These are phyloP conservation scores for Suillus decipiens DNA, from an alignment of 768 basidiomycete genomes.

Conservation along the genomic window DNA sequence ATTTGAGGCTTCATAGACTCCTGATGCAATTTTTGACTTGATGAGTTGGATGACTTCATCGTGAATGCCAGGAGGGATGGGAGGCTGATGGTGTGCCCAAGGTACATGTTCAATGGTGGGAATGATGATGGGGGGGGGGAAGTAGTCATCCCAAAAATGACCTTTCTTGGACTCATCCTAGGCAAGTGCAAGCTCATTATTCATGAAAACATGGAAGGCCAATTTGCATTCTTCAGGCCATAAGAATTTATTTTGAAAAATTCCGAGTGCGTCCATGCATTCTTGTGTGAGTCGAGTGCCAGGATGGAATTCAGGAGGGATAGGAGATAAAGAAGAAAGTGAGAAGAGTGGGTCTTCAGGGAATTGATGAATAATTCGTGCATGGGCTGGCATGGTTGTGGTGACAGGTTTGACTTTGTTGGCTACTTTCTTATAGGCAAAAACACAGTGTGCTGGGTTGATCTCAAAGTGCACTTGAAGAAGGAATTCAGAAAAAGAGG, in stretches of 20 bases:
- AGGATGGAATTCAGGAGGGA: neutral
- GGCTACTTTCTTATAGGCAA: conserved; percentile 37
- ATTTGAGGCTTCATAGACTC: conserved; percentile 42
- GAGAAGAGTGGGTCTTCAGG: conserved; percentile 25
- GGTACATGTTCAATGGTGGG: conserved; percentile 36
- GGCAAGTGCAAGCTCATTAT: conserved; percentile 37
- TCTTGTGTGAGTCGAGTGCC: neutral
- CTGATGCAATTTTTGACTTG: conserved; percentile 35
- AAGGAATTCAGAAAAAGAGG: neutral
- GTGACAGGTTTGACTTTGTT: conserved; percentile 9
- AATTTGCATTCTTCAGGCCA: conserved; percentile 12
- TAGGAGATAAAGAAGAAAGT: no score
- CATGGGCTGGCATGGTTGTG: conserved; percentile 30
- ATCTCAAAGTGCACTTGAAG: neutral
- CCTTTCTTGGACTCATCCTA: conserved; percentile 40
- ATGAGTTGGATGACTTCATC: conserved; percentile 28
- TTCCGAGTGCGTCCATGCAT: neutral
- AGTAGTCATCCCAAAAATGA: conserved; percentile 31
- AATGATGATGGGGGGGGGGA: conserved; percentile 33
- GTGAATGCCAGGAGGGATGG: conserved; percentile 31
- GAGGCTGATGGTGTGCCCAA: conserved; percentile 30
- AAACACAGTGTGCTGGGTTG: neutral
- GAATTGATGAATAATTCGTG: conserved; percentile 29
- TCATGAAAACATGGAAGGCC: conserved; percentile 25
- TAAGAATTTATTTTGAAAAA: neutral